These are phyloP conservation scores for Globisporangium canariense DNA, from an alignment of 352 stramenopile species.

Conservation along the genomic window DNA sequence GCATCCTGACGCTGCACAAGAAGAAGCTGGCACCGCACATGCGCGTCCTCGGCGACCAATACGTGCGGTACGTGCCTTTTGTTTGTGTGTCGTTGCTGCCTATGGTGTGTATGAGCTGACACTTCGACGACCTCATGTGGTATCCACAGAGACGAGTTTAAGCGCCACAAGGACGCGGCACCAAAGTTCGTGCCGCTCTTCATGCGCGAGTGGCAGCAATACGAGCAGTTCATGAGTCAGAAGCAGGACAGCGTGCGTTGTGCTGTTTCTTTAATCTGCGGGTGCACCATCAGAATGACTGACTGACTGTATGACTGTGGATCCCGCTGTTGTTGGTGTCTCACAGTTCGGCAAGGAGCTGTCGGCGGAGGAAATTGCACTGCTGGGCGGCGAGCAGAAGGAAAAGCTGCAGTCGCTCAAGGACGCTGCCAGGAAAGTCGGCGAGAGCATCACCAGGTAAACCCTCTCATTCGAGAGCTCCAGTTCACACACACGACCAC, in stretches of 20 bases:
- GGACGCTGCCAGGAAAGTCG: constrained; percentile 65
- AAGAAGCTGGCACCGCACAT: constrained; percentile 76
- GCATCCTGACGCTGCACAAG: constrained; percentile 76
- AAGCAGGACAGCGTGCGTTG: constrained; percentile 45
- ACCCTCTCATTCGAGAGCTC: neutral
- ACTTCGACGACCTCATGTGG: neutral
- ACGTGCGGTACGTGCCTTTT: constrained; percentile 47
- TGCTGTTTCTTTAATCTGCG: neutral
- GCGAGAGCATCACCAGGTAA: constrained; percentile 48
- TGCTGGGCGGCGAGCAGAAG: constrained; percentile 68
- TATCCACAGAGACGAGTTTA: constrained; percentile 68
- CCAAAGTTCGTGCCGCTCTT: constrained; percentile 78
- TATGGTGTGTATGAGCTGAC: neutral
- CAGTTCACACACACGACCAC: neutral
- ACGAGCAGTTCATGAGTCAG: constrained; percentile 45
- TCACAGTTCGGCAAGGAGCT: constrained; percentile 65
- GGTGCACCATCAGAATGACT: neutral
- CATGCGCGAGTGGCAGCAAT: constrained; percentile 75
- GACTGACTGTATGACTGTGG: neutral
- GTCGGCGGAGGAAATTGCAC: constrained; percentile 44
- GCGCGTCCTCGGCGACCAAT: constrained; percentile 80
- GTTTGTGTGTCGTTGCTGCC: neutral
- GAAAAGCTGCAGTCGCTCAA: constrained; percentile 67
- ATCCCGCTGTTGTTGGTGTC: neutral
- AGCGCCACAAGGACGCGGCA: constrained; percentile 73